Base-by-base conservation (phyloP, 768 basidiomycete genomes). In the Suillus subluteus region DNA sequence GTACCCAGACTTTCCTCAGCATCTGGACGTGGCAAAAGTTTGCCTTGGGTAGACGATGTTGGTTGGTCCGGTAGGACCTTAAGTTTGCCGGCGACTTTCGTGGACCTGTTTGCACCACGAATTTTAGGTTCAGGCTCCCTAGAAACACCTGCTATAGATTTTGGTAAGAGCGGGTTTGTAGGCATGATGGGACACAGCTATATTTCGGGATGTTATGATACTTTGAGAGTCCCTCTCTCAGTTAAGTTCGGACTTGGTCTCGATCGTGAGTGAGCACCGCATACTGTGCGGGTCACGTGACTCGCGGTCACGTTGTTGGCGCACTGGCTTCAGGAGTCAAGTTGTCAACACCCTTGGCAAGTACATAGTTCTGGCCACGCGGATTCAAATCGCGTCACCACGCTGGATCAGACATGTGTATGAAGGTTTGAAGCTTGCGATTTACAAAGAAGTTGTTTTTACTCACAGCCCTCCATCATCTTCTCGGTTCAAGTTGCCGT, bases 41-140 rank as follows among this genome's bases (percentile, higher is more conserved):
- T 65, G 26, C 15, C 9, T 23, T 48, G 67, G 8, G 44, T 67
- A 30, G 41, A 65, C 46, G 82, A 80, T 41, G 92, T 90, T 7
- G 91, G 92, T 72, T 95, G 90, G 73, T 95, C 94, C 58, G 94
- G 94, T 38, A 95, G 83, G 18, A 95, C 92, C 74, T 95, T 95
- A 69, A 95, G 87, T 76, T 95, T 95, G 54, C 92, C 92, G 15
- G 90, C 89, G 11, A 90, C 86, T 74, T 94, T 94, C 0, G 92
- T 92, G 23, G 91, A 88, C 69, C 92, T 83, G 71, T 92, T 92
- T 16, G 91, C 91, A 0, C 91, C 91, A 63, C 91, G 84, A 26
- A 83, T 79, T 71, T 91, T 92, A 13, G 81, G 76, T 5, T 59
- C 69, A 1, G 58, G 48, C 1, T 64, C 48, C 61, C 38, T 69